phyloP scores from a whole-genome alignment of 2,329 filamentous ascomycete genomes.

The Myrmaecium sp. region DNA sequence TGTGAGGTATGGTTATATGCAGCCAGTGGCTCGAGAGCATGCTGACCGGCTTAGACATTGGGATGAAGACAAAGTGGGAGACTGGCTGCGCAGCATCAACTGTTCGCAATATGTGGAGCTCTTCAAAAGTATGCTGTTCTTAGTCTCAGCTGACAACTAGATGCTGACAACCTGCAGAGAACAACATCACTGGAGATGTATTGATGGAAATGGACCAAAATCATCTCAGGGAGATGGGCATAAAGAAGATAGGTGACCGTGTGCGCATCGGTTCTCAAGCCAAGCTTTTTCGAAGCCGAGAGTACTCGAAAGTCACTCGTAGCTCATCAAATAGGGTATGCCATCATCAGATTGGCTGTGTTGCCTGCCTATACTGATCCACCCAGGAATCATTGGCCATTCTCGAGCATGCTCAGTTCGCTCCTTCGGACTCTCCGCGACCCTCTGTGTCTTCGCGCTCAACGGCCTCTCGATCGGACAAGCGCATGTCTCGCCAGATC shows the following conservation, averaged over 20 bases:
- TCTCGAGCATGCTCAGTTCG: slow-evolving; percentile 50
- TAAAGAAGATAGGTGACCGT: slow-evolving; percentile 92
- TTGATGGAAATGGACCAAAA: slow-evolving; percentile 93
- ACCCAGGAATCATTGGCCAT: slow-evolving; percentile 65
- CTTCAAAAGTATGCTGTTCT: slow-evolving; percentile 42
- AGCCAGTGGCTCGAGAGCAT: background rate
- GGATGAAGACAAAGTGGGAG: slow-evolving; percentile 81
- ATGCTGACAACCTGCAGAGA: slow-evolving; percentile 31
- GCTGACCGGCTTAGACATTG: slow-evolving; percentile 34
- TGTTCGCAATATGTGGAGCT: slow-evolving; percentile 86
- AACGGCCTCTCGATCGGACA: slow-evolving; percentile 26
- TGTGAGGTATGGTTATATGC: slow-evolving; percentile 18
- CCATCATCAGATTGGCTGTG: slow-evolving; percentile 5
- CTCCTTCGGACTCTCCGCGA: no score
- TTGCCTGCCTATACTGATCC: slow-evolving; percentile 7
- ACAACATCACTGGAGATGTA: slow-evolving; percentile 96
- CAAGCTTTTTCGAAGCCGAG: slow-evolving; percentile 31
- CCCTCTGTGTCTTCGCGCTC: slow-evolving; percentile 49
- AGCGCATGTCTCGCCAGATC: slow-evolving; percentile 30
- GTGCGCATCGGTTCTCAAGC: slow-evolving; percentile 53
- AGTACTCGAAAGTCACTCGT: slow-evolving; percentile 36
- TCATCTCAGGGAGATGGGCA: slow-evolving; percentile 91
- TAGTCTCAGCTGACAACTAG: background rate
- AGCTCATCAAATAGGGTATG: slow-evolving; percentile 63
- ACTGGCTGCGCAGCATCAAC: slow-evolving; percentile 81